Base-by-base conservation (phyloP, 2,329 filamentous ascomycete genomes). In the Elsinoe batatas region DNA sequence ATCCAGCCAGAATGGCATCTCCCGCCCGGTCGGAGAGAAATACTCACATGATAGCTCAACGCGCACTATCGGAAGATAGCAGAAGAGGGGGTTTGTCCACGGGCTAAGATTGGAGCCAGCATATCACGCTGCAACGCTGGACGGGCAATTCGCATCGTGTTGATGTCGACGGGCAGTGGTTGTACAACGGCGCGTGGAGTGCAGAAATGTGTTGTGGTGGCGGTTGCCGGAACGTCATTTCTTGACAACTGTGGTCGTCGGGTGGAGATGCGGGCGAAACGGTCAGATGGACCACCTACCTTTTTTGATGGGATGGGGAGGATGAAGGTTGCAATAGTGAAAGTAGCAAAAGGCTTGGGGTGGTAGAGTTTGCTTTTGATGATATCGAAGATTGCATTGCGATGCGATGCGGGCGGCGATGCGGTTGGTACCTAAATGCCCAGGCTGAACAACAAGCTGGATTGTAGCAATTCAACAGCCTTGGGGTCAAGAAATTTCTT, bases 31-130 rank as follows among this genome's bases (percentile, higher is more conserved):
- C 15, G 18, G 7, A 44, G 11, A 44, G 40, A 3, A 22, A 26
- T 17, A 44, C 8, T 22, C 40, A 44, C 40, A 44, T 44, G 40
- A 44, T 20, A 26, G 18, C 18, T 17, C 40, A 44, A 44, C 40
- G 40, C 20, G 26, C 26, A 49, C 47, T 51, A 51, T 51, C 47
- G 35, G 47, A 51, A 22, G 47, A 51, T 51, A 51, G 47, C 26
- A 30, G 26, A 30, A 30, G 26, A 30, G 26, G 26, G 26, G 26
- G 26, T 30, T 30, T 8, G 26, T 30, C 26, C 26, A 30, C 3
- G 26, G 26, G 26, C 26, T 30, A 30, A 30, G 26, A 30, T 30
- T 30, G 26, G 26, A 2, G 26, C 26, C 26, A 8, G 26, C 4
- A 30, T 30, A 30, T 8, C 26, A 30, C 26, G 26, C 26, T 30